These are phyloP conservation scores for Massarina eburnea DNA, from an alignment of 2,329 filamentous ascomycete genomes.

Conservation along the genomic window DNA sequence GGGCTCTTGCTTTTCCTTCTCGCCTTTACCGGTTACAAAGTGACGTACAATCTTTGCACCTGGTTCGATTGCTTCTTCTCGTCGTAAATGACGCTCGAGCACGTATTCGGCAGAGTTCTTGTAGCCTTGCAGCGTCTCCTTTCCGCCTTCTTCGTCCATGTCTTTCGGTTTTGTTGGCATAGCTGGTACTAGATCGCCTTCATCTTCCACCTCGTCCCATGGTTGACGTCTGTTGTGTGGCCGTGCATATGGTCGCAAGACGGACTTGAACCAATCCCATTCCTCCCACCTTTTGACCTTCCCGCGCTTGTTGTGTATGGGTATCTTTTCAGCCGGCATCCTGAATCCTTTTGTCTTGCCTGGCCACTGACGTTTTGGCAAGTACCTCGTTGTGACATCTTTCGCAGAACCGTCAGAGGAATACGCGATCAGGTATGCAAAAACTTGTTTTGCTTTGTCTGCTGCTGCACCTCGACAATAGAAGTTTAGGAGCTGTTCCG, in stretches of 20 bases:
- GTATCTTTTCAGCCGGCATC: conserved; percentile 76
- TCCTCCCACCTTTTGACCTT: conserved; percentile 76
- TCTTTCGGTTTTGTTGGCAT: conserved; percentile 63
- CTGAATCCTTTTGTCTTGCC: conserved; percentile 87
- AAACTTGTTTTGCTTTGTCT: conserved; percentile 83
- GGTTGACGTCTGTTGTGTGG: conserved; percentile 60
- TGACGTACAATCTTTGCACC: conserved; percentile 69
- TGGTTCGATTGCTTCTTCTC: conserved; percentile 83
- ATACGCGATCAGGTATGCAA: conserved; percentile 85
- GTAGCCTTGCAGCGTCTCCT: conserved; percentile 79
- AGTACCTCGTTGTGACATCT: conserved; percentile 89
- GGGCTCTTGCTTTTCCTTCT: conserved; percentile 72
- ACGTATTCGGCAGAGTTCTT: conserved; percentile 84
- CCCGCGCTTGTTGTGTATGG: conserved; percentile 74
- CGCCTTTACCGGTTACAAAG: conserved; percentile 75
- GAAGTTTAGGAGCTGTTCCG: conserved; percentile 72
- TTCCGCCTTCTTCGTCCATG: conserved; percentile 71
- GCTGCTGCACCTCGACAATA: conserved; percentile 83
- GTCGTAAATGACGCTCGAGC: conserved; percentile 80
- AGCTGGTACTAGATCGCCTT: conserved; percentile 72
- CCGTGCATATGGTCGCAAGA: conserved; percentile 72
- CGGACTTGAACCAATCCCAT: conserved; percentile 84
- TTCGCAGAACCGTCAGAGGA: conserved; percentile 86
- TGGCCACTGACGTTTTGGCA: conserved; percentile 78
- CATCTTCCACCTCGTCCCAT: conserved; percentile 77